phyloP scores from a whole-genome alignment of 1,284 basidiomycete species.

The Cystobasidium slooffiae region DNA sequence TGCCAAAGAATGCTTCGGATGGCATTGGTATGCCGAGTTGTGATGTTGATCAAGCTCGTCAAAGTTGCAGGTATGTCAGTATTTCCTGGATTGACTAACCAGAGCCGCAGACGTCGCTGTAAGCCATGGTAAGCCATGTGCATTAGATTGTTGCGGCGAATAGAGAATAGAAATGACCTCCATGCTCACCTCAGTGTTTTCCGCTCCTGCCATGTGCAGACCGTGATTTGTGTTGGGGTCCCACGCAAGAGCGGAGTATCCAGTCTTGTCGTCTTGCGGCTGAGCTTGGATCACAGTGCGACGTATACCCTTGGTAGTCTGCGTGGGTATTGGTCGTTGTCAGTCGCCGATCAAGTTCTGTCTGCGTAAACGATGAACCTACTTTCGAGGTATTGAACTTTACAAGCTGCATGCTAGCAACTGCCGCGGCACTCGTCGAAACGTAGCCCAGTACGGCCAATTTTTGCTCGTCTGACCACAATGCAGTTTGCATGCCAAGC shows the following conservation, averaged over 20 bases:
- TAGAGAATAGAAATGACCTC: background rate
- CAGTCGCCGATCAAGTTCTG: background rate
- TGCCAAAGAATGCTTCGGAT: conserved; percentile 19
- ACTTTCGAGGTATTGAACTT: background rate
- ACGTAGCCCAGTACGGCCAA: conserved; percentile 17
- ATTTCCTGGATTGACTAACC: conserved; percentile 1
- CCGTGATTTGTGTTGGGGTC: background rate
- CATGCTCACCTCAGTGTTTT: conserved; percentile 12
- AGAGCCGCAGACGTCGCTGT: background rate
- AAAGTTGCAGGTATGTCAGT: background rate
- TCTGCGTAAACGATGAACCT: background rate
- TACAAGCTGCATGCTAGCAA: background rate
- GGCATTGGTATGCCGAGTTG: conserved; percentile 3
- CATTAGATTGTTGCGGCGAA: background rate
- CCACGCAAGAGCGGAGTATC: conserved; percentile 7
- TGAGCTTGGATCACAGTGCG: background rate
- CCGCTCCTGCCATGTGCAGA: conserved; percentile 1
- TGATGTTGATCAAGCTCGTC: background rate
- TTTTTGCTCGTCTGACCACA: conserved; percentile 23
- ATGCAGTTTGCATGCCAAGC: conserved; percentile 20
- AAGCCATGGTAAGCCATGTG: background rate
- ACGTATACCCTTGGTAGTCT: background rate
- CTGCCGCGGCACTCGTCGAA: background rate
- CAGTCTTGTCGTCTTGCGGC: background rate
- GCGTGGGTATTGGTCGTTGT: background rate